These are phyloP conservation scores for Thyridium curvatum DNA, from an alignment of 2,329 filamentous ascomycete genomes.

Conservation along the genomic window DNA sequence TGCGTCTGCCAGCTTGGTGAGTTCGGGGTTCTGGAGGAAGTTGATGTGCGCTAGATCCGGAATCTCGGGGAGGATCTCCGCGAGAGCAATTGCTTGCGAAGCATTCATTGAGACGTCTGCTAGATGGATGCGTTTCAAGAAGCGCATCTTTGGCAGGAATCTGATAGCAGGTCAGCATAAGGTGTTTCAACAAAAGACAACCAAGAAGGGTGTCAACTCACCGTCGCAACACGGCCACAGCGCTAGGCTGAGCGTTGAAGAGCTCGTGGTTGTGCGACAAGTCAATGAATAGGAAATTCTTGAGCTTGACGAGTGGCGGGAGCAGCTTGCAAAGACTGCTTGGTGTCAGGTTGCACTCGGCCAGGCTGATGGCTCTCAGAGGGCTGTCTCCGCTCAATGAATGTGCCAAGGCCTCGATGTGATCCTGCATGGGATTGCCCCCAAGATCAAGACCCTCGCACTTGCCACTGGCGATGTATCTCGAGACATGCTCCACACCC, in stretches of 20 bases:
- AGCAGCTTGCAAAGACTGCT: slow-evolving; percentile 68
- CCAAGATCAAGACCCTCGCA: slow-evolving; percentile 88
- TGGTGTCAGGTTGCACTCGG: slow-evolving; percentile 75
- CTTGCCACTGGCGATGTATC: slow-evolving; percentile 67
- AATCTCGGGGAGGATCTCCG: slow-evolving; percentile 84
- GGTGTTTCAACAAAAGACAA: not conserved
- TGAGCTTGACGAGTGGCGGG: slow-evolving; percentile 63
- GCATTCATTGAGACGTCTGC: slow-evolving; percentile 77
- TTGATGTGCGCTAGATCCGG: slow-evolving; percentile 78
- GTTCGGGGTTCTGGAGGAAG: slow-evolving; percentile 72
- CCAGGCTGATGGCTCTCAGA: slow-evolving; percentile 77
- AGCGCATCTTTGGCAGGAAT: slow-evolving; percentile 71
- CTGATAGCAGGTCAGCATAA: slow-evolving; percentile 24
- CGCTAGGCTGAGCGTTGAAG: slow-evolving; percentile 68
- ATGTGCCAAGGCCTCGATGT: slow-evolving; percentile 45
- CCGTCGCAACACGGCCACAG: slow-evolving; percentile 68
- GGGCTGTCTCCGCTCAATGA: slow-evolving; percentile 47
- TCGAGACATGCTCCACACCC: slow-evolving; percentile 68
- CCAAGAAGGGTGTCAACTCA: slow-evolving; percentile 29
- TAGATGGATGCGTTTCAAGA: slow-evolving; percentile 79
- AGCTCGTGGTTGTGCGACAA: slow-evolving; percentile 83
- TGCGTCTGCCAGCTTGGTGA: slow-evolving; percentile 66
- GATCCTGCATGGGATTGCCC: slow-evolving; percentile 65
- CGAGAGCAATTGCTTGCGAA: slow-evolving; percentile 84
- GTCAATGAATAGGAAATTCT: slow-evolving; percentile 80